phyloP scores from a whole-genome alignment of 768 basidiomycete genomes.

The Lactarius trivialis region DNA sequence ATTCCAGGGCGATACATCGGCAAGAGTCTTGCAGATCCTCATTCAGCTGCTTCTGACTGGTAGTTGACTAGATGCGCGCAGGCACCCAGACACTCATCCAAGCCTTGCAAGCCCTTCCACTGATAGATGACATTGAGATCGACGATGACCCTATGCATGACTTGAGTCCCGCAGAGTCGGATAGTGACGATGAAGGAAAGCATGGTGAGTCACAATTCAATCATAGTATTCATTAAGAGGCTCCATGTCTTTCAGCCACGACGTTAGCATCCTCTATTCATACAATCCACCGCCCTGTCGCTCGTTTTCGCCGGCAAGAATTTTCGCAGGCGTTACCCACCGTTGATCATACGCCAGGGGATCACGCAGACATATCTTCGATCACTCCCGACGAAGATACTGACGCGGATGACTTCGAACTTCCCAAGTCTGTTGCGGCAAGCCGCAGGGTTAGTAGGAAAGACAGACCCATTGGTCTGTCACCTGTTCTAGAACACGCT shows the following conservation, averaged over 20 bases:
- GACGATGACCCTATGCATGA: constrained; percentile 52
- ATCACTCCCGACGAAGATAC: constrained; percentile 21
- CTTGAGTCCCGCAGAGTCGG: constrained; percentile 39
- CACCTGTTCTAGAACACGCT: constrained; percentile 12
- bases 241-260: constrained; percentile 33
- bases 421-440: constrained; percentile 11
- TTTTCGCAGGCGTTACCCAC: constrained; percentile 18
- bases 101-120: constrained; percentile 79
- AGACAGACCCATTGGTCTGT: constrained; percentile 10
- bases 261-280: constrained; percentile 77
- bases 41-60: constrained; percentile 7
- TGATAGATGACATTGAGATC: constrained; percentile 62
- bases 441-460: constrained; percentile 9
- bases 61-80: constrained; percentile 59
- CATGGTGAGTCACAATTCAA: constrained; percentile 24
- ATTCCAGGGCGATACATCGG: constrained; percentile 67
- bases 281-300: constrained; percentile 76
- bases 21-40: constrained; percentile 33
- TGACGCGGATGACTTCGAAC: constrained; percentile 24
- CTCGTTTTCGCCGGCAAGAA: constrained; percentile 49
- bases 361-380: not conserved
- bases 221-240: not conserved
- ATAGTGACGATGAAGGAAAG: constrained; percentile 61
- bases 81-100: constrained; percentile 88
- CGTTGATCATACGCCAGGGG: constrained; percentile 21